phyloP scores from a whole-genome alignment of 331 rosid genomes.

The Quercus lobata region DNA sequence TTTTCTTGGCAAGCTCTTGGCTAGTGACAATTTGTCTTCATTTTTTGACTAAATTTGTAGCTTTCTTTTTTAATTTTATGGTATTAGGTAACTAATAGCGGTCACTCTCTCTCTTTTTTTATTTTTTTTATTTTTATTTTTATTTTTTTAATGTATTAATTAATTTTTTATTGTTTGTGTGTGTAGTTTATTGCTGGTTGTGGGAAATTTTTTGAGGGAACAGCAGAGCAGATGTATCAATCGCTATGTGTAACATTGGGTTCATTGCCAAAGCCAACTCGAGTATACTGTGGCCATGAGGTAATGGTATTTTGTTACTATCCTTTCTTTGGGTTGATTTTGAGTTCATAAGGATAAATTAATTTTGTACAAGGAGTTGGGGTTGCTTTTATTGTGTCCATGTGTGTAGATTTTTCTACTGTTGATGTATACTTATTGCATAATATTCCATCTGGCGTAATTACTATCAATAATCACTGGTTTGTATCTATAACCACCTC shows the following conservation, averaged over 20 bases:
- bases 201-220: conserved; percentile 92
- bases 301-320: conserved; percentile 32
- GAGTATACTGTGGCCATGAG: conserved; percentile 93
- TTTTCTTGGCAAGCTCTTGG: background rate
- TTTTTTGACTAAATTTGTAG: background rate
- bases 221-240: conserved; percentile 94
- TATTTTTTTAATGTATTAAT: background rate
- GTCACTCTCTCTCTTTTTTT: background rate
- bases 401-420: background rate
- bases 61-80: conserved; percentile 7
- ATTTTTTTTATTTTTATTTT: background rate
- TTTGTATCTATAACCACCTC: background rate
- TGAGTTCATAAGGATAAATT: background rate
- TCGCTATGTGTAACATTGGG: conserved; percentile 73
- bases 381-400: background rate
- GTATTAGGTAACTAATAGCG: background rate
- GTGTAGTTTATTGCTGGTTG: conserved; percentile 86
- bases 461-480: background rate
- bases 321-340: background rate
- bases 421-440: background rate
- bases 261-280: conserved; percentile 83
- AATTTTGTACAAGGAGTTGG: background rate
- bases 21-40: background rate
- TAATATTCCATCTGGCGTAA: background rate
- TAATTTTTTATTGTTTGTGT: too few relatives aligned